Percentiles rank a stretch among this genome's conserved stretches.
Conservation (phyloP, 306 rosid genomes). For the Inga oerstediana region DNA sequence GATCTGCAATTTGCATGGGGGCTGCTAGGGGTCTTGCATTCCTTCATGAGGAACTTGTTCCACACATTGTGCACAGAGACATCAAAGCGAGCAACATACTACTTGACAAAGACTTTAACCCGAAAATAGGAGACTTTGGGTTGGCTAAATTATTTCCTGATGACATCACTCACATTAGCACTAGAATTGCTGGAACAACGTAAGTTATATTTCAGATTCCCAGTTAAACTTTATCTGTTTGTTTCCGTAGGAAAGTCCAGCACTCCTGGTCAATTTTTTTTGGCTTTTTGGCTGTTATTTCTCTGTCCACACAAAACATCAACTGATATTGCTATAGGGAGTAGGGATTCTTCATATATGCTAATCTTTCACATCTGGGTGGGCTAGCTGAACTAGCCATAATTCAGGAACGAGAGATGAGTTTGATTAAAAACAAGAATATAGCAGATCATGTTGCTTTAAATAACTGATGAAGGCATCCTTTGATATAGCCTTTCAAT, state of each 20-base stretch:
- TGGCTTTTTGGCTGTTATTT: background rate
- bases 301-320: conserved; percentile 1
- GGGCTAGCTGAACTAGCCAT: conserved; percentile 9
- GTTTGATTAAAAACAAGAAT: background rate
- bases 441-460: background rate
- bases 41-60: conserved; percentile 91
- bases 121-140: conserved; percentile 97
- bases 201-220: conserved; percentile 52
- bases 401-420: conserved; percentile 1
- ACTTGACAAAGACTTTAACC: conserved; percentile 69
- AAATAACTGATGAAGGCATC: conserved; percentile 3
- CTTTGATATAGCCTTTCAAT: background rate
- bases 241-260: conserved; percentile 16
- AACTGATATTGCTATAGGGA: background rate
- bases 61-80: conserved; percentile 93
- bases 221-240: conserved; percentile 28
- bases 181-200: conserved; percentile 98
- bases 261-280: background rate
- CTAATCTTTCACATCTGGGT: conserved; percentile 9
- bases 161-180: conserved; percentile 91
- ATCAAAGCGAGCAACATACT: conserved; percentile 95
- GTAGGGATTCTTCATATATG: conserved; percentile 24
- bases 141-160: conserved; percentile 96
- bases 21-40: conserved; percentile 79
- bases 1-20: conserved; percentile 77